Percentiles rank a stretch among this genome's conserved stretches.
These are phyloP conservation scores for Aspergillus niger DNA, from an alignment of 2,329 filamentous ascomycete genomes.

Conservation along the genomic window DNA sequence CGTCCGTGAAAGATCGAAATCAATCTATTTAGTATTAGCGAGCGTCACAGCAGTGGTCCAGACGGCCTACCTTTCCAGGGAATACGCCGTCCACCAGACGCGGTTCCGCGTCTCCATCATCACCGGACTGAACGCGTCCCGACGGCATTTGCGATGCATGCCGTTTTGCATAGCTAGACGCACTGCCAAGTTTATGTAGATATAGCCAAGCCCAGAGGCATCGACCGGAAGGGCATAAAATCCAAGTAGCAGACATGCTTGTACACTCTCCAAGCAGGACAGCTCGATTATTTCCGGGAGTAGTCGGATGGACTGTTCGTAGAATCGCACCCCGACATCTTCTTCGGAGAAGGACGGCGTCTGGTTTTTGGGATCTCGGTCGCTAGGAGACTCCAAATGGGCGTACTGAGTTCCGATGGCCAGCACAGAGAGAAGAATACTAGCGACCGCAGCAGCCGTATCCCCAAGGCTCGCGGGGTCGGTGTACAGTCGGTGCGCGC, in stretches of 20 bases:
- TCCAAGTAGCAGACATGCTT: conserved; percentile 56
- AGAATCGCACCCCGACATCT: conserved; percentile 53
- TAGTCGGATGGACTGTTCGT: conserved; percentile 52
- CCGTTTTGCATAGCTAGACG: conserved; percentile 58
- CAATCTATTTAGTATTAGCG: conserved; percentile 33
- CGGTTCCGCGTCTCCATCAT: conserved; percentile 52
- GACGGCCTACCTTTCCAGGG: conserved; percentile 49
- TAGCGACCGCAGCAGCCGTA: conserved; percentile 47
- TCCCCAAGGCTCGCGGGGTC: conserved; percentile 38
- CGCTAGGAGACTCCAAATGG: conserved; percentile 44
- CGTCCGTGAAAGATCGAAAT: conserved; percentile 56
- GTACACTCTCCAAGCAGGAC: conserved; percentile 56
- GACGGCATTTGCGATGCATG: conserved; percentile 53
- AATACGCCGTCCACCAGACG: conserved; percentile 57
- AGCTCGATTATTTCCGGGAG: conserved; percentile 56
- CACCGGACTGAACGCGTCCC: conserved; percentile 44
- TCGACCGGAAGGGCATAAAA: conserved; percentile 55
- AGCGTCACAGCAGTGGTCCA: not conserved
- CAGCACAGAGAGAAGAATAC: conserved; percentile 51
- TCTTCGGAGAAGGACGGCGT: conserved; percentile 42
- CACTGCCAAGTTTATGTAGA: conserved; percentile 54
- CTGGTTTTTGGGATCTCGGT: not conserved
- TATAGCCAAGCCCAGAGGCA: conserved; percentile 54
- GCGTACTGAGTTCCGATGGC: conserved; percentile 57
- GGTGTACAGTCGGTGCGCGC: conserved; percentile 47